Conservation (phyloP, 2,329 filamentous ascomycete genomes). For the Colletotrichum orbiculare region DNA sequence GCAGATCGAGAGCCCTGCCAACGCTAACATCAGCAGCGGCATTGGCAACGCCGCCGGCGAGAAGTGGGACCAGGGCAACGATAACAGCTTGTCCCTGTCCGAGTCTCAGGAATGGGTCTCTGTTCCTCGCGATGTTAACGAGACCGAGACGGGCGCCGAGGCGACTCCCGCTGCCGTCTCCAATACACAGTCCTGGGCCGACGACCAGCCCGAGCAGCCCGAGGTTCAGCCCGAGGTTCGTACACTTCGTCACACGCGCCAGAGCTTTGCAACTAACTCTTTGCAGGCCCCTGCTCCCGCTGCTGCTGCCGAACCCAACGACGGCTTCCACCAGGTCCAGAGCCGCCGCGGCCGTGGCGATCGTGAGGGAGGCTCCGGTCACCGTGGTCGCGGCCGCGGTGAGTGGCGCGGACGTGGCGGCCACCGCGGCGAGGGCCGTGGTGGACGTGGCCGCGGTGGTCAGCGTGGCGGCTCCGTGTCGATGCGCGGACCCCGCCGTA, state of each 20-base stretch:
- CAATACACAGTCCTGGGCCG: constrained; percentile 80
- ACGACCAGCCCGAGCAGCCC: constrained; percentile 80
- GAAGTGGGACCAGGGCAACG: constrained; percentile 70
- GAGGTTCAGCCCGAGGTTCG: constrained; percentile 60
- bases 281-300: constrained; percentile 46
- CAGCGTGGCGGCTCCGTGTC: constrained; percentile 48
- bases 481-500: constrained; percentile 50
- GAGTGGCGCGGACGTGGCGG: constrained; percentile 64
- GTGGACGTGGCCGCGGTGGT: constrained; percentile 53
- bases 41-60: constrained; percentile 72
- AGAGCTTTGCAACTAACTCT: constrained; percentile 9
- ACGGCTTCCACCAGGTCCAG: constrained; percentile 80
- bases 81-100: constrained; percentile 49
- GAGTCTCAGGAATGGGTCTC: constrained; percentile 77
- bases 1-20: constrained; percentile 55
- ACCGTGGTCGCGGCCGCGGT: constrained; percentile 55
- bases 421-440: constrained; percentile 57
- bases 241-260: background rate
- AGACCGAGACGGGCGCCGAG: constrained; percentile 75
- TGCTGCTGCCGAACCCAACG: constrained; percentile 57
- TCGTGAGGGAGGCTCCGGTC: constrained; percentile 58
- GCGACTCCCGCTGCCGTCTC: constrained; percentile 68
- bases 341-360: constrained; percentile 66
- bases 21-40: constrained; percentile 62
- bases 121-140: constrained; percentile 70